A percentile compares a stretch with the other conserved stretches of the same genome.
Evolutionary conservation across 2,329 filamentous ascomycete genomes (phyloP).

Genomic region (Cladobotryum mycophilum): DNA sequence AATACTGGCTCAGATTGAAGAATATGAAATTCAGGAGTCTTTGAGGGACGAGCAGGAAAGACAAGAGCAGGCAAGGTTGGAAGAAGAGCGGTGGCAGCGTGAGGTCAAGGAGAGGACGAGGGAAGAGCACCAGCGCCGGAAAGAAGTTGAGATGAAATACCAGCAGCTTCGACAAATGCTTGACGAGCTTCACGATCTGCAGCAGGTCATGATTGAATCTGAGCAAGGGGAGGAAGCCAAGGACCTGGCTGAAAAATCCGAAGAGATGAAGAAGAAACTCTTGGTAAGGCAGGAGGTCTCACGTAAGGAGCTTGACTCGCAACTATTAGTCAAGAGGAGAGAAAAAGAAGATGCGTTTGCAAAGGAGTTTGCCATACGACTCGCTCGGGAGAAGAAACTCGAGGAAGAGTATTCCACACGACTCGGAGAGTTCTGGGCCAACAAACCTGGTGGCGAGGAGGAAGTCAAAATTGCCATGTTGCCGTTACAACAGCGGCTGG

Average conservation of each 20-base stretch:
- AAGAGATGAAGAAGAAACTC: slow-evolving; percentile 24
- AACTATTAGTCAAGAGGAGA: slow-evolving; percentile 23
- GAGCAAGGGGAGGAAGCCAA: slow-evolving; percentile 33
- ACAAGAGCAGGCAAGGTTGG: slow-evolving; percentile 31
- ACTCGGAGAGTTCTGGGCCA: slow-evolving; percentile 34
- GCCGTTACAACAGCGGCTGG: slow-evolving; percentile 34
- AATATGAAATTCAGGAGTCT: slow-evolving; percentile 42
- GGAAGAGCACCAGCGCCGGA: slow-evolving; percentile 35
- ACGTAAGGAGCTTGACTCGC: slow-evolving; percentile 21
- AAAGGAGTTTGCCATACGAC: slow-evolving; percentile 36
- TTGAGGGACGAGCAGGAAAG: slow-evolving; percentile 34
- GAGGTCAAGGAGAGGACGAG: slow-evolving; percentile 33
- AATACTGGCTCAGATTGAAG: slow-evolving; percentile 40
- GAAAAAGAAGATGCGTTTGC: slow-evolving; percentile 30
- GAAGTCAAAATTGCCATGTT: slow-evolving; percentile 28
- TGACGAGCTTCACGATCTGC: slow-evolving; percentile 35
- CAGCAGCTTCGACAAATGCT: slow-evolving; percentile 30
- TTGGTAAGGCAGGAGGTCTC: slow-evolving; percentile 28
- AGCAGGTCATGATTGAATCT: slow-evolving; percentile 31
- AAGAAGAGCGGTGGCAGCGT: slow-evolving; percentile 31
- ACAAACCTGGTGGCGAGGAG: slow-evolving; percentile 25
- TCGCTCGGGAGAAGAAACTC: slow-evolving; percentile 34
- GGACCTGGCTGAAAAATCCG: slow-evolving; percentile 19
- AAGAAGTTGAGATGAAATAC: slow-evolving; percentile 34
- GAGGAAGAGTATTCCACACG: slow-evolving; percentile 38